Evolutionary conservation across 2,329 filamentous ascomycete species (phyloP).

Genomic region (Colletotrichum navitas): DNA sequence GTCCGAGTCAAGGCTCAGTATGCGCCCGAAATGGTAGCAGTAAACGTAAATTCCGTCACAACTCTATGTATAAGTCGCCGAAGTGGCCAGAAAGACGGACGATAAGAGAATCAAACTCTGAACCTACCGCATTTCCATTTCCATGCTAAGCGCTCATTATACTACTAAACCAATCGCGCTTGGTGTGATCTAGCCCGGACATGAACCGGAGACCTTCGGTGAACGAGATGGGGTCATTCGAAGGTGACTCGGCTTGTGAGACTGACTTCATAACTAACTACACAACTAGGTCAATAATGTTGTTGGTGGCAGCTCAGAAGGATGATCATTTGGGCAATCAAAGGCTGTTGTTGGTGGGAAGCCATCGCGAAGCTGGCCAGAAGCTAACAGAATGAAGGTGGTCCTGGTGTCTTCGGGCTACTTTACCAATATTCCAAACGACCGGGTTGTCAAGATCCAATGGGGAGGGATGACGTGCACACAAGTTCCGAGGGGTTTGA

Average conservation of each 20-base stretch:
- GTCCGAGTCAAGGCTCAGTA: conserved; percentile 12
- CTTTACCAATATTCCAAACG: conserved; percentile 1
- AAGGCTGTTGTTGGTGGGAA: neutral
- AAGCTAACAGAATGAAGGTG: conserved; percentile 14
- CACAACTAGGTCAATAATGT: conserved; percentile 45
- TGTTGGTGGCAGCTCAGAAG: fast-evolving
- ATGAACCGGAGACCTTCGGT: conserved; percentile 41
- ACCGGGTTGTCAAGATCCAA: neutral
- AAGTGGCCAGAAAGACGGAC: conserved; percentile 4
- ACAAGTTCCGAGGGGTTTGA: neutral
- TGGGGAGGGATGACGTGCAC: neutral
- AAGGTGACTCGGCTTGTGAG: conserved; percentile 49
- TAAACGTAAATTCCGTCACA: neutral
- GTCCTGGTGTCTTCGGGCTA: conserved; percentile 11
- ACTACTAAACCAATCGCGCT: conserved; percentile 20
- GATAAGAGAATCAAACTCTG: conserved; percentile 24
- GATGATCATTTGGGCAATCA: neutral
- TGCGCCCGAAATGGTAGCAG: neutral
- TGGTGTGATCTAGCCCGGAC: conserved; percentile 34
- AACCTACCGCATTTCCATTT: conserved; percentile 20
- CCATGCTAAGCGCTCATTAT: conserved; percentile 32
- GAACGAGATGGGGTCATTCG: neutral
- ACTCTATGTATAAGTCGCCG: neutral
- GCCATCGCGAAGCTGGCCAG: conserved; percentile 10
- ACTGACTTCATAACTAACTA: conserved; percentile 64